Evolutionary conservation across 495 filamentous ascomycete genomes (phyloP).

Genomic region (Durotheca rogersii): DNA sequence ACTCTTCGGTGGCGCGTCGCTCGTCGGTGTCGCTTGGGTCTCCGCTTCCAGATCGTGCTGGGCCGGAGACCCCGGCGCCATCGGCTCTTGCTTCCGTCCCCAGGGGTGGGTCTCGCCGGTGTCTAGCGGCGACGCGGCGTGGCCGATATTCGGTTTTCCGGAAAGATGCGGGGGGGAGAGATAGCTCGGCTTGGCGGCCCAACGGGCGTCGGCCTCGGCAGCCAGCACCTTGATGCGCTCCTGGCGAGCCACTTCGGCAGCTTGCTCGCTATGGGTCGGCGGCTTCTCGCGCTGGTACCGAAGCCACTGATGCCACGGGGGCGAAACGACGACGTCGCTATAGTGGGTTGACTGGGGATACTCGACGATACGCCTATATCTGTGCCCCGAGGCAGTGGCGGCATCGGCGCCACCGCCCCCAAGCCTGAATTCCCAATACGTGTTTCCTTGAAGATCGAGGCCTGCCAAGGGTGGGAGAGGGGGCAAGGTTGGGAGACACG

Average conservation of each 20-base stretch:
- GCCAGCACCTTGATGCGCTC: constrained; percentile 71
- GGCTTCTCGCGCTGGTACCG: constrained; percentile 72
- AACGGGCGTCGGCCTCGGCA: constrained; percentile 77
- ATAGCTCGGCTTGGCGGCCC: constrained; percentile 68
- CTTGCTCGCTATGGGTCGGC: constrained; percentile 75
- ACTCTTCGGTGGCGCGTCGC: constrained; percentile 20
- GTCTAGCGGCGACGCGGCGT: constrained; percentile 17
- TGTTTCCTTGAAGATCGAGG: constrained; percentile 83
- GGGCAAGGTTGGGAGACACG: background rate
- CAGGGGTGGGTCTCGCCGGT: constrained; percentile 6
- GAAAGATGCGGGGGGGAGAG: constrained; percentile 17
- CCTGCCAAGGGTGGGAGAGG: constrained; percentile 49
- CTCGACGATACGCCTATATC: constrained; percentile 66
- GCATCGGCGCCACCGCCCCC: constrained; percentile 53
- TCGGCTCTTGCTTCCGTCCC: too few species aligned
- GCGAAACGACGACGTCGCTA: constrained; percentile 61
- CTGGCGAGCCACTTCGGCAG: constrained; percentile 65
- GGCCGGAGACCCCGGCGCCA: constrained; percentile 21
- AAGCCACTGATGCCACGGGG: constrained; percentile 97
- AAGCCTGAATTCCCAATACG: constrained; percentile 92
- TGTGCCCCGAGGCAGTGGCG: constrained; percentile 41
- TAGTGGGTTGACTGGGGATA: constrained; percentile 61
- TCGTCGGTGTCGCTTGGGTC: constrained; percentile 19
- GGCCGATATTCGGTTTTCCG: constrained; percentile 5
- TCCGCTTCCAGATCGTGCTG: constrained; percentile 33